Percentiles rank a stretch among this genome's conserved stretches.
These are phyloP conservation scores for Amanita muscaria DNA, from an alignment of 768 basidiomycete species.

Conservation along the genomic window DNA sequence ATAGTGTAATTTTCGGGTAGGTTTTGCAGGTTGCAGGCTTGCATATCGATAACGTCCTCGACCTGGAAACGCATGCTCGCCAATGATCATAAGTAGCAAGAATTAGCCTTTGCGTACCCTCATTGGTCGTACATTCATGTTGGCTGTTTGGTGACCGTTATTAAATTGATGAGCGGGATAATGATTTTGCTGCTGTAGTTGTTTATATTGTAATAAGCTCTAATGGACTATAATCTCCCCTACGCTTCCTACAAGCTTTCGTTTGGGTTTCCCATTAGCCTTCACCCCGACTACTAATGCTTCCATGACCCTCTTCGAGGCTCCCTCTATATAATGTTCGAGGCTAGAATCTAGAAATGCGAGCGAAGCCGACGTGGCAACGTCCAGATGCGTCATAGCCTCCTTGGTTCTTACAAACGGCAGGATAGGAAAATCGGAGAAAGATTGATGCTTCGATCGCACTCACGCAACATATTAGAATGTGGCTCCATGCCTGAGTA, in stretches of 20 bases:
- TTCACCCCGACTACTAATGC: conserved; percentile 31
- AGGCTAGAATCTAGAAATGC: conserved; percentile 34
- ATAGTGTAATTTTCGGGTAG: conserved; percentile 92
- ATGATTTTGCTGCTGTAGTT: no score
- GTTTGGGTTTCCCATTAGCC: conserved; percentile 36
- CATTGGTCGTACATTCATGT: conserved; percentile 39
- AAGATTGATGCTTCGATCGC: conserved; percentile 34
- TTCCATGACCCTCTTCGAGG: conserved; percentile 29
- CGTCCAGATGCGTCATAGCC: conserved; percentile 25
- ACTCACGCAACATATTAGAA: conserved; percentile 21
- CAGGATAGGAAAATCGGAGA: conserved; percentile 40
- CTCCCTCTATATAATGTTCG: conserved; percentile 22
- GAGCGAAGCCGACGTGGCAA: conserved; percentile 28
- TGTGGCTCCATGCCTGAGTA: not conserved
- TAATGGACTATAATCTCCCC: conserved; percentile 37
- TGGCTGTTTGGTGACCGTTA: no score
- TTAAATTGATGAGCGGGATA: no score
- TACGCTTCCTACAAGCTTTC: conserved; percentile 31
- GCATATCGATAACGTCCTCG: conserved; percentile 90
- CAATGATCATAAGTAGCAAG: not conserved
- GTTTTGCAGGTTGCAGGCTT: conserved; percentile 91
- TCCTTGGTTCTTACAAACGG: conserved; percentile 29
- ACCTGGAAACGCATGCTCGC: conserved; percentile 35
- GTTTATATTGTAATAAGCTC: conserved; percentile 3
- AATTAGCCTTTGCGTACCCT: conserved; percentile 20